Evolutionary conservation across 768 basidiomycete genomes (phyloP).

Genomic region (Russula sp.): DNA sequence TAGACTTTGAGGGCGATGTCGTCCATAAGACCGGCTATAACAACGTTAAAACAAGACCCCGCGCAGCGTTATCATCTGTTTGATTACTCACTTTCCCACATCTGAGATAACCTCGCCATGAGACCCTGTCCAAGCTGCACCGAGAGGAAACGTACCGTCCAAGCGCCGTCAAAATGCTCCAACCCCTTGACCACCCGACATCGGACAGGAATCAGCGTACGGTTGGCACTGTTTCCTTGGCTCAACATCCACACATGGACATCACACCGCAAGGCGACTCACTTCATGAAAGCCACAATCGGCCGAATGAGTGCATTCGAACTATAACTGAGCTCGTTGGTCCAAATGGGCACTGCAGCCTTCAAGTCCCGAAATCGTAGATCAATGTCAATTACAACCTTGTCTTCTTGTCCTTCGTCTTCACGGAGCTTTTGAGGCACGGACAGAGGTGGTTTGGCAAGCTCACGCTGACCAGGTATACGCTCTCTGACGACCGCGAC

Average conservation of each 20-base stretch:
- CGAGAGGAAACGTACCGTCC: conserved; percentile 64
- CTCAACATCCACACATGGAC: conserved; percentile 2
- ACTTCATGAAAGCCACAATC: conserved; percentile 99
- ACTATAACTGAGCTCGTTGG: conserved; percentile 80
- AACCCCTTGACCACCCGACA: conserved; percentile 82
- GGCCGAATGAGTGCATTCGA: conserved; percentile 91
- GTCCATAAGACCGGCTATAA: conserved; percentile 81
- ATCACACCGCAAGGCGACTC: background rate
- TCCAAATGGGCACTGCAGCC: conserved; percentile 89
- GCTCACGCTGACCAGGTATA: conserved; percentile 81
- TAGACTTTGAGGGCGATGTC: conserved; percentile 86
- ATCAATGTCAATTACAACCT: conserved; percentile 86
- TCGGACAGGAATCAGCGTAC: conserved; percentile 89
- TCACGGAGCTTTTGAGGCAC: conserved; percentile 48
- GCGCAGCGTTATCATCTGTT: background rate
- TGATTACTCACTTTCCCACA: conserved; percentile 81
- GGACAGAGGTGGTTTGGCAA: conserved; percentile 79
- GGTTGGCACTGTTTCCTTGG: conserved; percentile 60
- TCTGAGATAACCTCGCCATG: conserved; percentile 36
- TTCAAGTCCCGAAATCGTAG: conserved; percentile 92
- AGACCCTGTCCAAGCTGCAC: conserved; percentile 8
- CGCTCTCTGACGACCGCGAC: conserved; percentile 48
- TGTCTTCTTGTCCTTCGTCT: conserved; percentile 31
- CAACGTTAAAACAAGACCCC: background rate
- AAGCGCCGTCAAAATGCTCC: conserved; percentile 88